Evolutionary conservation across 2,329 filamentous ascomycete genomes (phyloP), one percentile per base, ranked within the genome.

Genomic region (Fusarium acutatum): DNA sequence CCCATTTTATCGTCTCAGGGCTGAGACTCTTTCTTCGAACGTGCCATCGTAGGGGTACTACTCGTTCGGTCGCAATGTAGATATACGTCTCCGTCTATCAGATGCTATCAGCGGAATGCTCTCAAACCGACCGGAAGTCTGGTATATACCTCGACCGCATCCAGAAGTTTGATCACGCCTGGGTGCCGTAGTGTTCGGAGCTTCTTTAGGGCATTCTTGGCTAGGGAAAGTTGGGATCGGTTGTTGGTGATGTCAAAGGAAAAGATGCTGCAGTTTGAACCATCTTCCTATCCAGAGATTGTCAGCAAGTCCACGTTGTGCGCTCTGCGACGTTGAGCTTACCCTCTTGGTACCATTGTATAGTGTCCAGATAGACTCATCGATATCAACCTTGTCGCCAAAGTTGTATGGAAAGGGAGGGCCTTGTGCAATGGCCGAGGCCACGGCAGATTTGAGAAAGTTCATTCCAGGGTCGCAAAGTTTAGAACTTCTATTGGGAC

Each of bases 1-100:
- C 96, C 96, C 96, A 99, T 90, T 98, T 99, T 53, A 96, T 90
- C 3, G 96, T 98, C 85, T 98, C 96, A 44, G 94, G 92, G 68
- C 91, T 95, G 69, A 98, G 82, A 80, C 94, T 96, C 84, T 94
- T 95, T 76, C 96, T 88, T 84, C 93, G 94, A 52, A 97, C 92
- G 78, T 97, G 92, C 96, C 96, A 98, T 75, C 92, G 90, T 59
- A 99, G 85, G 7, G 96, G 96, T 18, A 92, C 91, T 15, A 99
- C 86, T 73, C 95, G 90, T 84, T 99, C 96, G 30, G 95, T 98
- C 64, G 96, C 95, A 81, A 99, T 95, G 81, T 98, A 98, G 72
- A 99, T 96, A 80, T 96, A 96, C 32, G 93, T 90, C 74, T 99
- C 96, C 79, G 95, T 97, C 93, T 96, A 47, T 17, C 53, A 65